phyloP scores from a whole-genome alignment of 192 early-diverging fungal species.

The Phlyctochytrium bullatum region DNA sequence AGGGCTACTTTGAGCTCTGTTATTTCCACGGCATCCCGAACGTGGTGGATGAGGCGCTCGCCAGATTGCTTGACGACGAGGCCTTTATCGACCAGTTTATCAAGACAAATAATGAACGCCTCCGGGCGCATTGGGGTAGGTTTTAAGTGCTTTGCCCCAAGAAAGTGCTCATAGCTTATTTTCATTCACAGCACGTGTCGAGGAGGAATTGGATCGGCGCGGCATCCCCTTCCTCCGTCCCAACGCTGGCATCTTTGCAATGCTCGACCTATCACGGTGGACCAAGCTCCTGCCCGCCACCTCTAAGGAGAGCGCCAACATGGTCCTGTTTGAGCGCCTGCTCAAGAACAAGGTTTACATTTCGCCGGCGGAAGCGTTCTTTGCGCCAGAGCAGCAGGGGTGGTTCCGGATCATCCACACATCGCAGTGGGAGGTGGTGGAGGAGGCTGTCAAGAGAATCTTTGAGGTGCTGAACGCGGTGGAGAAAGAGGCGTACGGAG shows the following conservation, averaged over 20 bases:
- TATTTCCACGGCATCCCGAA: slow-evolving; percentile 65
- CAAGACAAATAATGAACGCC: slow-evolving; percentile 48
- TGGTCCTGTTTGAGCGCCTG: slow-evolving; percentile 44
- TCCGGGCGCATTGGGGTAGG: slow-evolving; percentile 52
- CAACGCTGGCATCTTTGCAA: slow-evolving; percentile 71
- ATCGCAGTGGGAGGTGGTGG: slow-evolving; percentile 11
- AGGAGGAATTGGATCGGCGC: slow-evolving; percentile 39
- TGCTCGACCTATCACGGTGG: slow-evolving; percentile 54
- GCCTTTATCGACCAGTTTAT: slow-evolving; percentile 61
- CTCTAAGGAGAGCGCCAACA: slow-evolving; percentile 13
- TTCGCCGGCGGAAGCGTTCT: slow-evolving; percentile 67
- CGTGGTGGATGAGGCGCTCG: slow-evolving; percentile 55
- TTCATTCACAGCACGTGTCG: slow-evolving; percentile 14
- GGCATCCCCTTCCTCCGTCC: slow-evolving; percentile 57
- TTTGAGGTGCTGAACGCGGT: slow-evolving; percentile 11
- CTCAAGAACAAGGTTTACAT: slow-evolving; percentile 59
- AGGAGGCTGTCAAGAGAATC: slow-evolving; percentile 25
- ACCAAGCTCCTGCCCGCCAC: slow-evolving; percentile 20
- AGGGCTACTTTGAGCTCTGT: slow-evolving; percentile 8
- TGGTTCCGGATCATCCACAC: slow-evolving; percentile 30
- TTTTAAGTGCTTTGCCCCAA: neutral
- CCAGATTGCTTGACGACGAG: slow-evolving; percentile 54
- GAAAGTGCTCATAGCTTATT: neutral
- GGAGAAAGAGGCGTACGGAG: too few relatives aligned
- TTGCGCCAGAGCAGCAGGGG: slow-evolving; percentile 31